phyloP scores from a whole-genome alignment of 176 grass and related monocot species.

The Triticum monococcum region DNA sequence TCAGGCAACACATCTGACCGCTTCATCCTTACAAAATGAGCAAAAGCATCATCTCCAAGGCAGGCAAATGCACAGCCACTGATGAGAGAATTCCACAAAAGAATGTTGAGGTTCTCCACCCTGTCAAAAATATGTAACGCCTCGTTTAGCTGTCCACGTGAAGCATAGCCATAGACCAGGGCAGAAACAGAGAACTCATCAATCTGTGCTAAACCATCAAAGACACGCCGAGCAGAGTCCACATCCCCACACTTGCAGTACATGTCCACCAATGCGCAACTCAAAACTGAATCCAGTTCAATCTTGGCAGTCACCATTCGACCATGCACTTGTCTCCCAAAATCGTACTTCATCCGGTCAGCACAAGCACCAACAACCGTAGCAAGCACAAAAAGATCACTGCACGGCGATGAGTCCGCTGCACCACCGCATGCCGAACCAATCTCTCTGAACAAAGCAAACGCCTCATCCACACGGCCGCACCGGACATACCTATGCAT shows the following conservation, averaged over 20 bases:
- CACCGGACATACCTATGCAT: slow-evolving; percentile 46
- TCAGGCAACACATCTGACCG: slow-evolving; percentile 35
- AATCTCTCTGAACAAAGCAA: slow-evolving; percentile 49
- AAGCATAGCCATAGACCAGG: slow-evolving; percentile 48
- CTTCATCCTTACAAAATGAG: slow-evolving; percentile 45
- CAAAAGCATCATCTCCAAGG: slow-evolving; percentile 49
- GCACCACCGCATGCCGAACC: background rate
- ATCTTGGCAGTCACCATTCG: slow-evolving; percentile 40
- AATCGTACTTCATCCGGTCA: slow-evolving; percentile 33
- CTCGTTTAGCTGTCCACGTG: slow-evolving; percentile 39
- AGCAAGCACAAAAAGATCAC: slow-evolving; percentile 61
- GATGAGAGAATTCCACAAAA: slow-evolving; percentile 70
- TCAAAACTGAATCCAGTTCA: slow-evolving; percentile 50
- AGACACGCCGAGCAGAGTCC: slow-evolving; percentile 34
- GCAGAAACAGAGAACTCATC: slow-evolving; percentile 71
- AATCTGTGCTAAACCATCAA: slow-evolving; percentile 27
- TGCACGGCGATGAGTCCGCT: slow-evolving; percentile 3
- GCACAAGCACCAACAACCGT: slow-evolving; percentile 63
- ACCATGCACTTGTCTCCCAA: slow-evolving; percentile 55
- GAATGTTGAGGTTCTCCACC: slow-evolving; percentile 36
- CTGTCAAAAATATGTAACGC: slow-evolving; percentile 36
- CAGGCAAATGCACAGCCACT: slow-evolving; percentile 37
- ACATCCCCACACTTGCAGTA: slow-evolving; percentile 65
- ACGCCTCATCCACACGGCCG: slow-evolving; percentile 33
- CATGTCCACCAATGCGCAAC: slow-evolving; percentile 62